These are phyloP conservation scores for Sporothrix pallida DNA, from an alignment of 2,329 filamentous ascomycete genomes.

Conservation along the genomic window DNA sequence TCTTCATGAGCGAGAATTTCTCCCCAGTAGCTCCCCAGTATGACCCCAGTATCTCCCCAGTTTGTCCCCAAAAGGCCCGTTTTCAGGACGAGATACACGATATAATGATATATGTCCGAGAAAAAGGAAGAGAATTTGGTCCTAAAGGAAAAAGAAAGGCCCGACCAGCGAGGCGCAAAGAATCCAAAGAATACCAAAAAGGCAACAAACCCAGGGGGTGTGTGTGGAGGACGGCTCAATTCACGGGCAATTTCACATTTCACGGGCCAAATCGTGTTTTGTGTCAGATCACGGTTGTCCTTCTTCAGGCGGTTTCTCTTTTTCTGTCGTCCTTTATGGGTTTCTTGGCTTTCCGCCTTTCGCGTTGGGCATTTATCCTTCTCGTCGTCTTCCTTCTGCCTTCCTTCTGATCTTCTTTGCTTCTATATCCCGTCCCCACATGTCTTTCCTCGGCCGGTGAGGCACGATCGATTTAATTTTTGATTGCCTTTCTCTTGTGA, in stretches of 20 bases:
- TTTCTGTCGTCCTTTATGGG: neutral
- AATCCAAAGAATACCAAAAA: too few relatives aligned
- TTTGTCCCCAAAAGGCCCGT: conserved; percentile 10
- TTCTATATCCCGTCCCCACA: conserved; percentile 23
- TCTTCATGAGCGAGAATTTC: neutral
- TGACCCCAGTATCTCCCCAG: too few relatives aligned
- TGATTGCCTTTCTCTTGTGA: conserved; percentile 3
- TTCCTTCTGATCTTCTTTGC: neutral
- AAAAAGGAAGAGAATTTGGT: neutral
- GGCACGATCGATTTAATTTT: neutral
- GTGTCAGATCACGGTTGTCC: conserved; percentile 24
- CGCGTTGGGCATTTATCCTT: too few relatives aligned
- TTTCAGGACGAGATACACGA: neutral
- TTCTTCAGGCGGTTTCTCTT: neutral
- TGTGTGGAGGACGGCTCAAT: conserved; percentile 24
- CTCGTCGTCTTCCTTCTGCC: too few relatives aligned
- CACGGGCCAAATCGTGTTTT: conserved; percentile 28
- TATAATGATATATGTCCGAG: neutral
- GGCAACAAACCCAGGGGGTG: neutral
- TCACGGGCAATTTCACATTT: conserved; percentile 26
- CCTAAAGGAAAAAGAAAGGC: neutral
- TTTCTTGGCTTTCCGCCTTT: too few relatives aligned
- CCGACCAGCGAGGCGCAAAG: neutral
- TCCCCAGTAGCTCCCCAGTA: neutral
- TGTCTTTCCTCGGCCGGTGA: conserved; percentile 11